Evolutionary conservation across 1,284 basidiomycete species (phyloP), one percentile per base, ranked within the genome.

Genomic region (Afroboletus lepidellus): DNA sequence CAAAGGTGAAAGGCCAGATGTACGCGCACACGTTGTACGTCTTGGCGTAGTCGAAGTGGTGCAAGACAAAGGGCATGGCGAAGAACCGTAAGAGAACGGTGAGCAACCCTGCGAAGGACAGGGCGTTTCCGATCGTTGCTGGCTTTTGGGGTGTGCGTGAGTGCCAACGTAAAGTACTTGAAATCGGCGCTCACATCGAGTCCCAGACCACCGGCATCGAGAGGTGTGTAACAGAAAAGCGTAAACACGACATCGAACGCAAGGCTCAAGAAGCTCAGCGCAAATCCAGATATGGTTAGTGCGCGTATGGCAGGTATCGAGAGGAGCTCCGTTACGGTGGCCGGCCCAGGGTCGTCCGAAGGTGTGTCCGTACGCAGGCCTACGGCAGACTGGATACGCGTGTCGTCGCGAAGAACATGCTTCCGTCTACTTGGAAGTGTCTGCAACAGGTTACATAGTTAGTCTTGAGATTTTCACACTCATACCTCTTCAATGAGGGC

Each of bases 401-500:
- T 6, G 5, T n/a, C 1, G 1, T 23, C 11, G 3, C 12, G 18
- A 18, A 2, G 33, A 3, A 3, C 16, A 37, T 18, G 21, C 30
- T 50, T 51, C 20, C 47, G 63, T 62, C 60, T 62, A 42, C 48
- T 50, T 18, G 56, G 50, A 32, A 60, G 61, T n/a, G 61, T 66
- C 61, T 65, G 36, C 16, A 12, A 8, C 12, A 16, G 41, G 18
- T 24, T 20, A 4, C 15, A 11, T 25, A 16, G 4, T 45, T 6
- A 27, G 9, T 16, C 29, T 29, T 21, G n/a, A 6, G 13, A 2
- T 7, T 7, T 23, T 25, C 9, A 2, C 8, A 16, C 9, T 1
- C 43, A 13, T 48, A 62, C 61, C 61, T 62, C 61, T 58, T 66
- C 39, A 2, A 66, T 66, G 8, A 66, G 9, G 8, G 3, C 18